Percentiles rank a stretch among this genome's conserved stretches.
phyloP scores from a whole-genome alignment of 176 grass and related monocot species.

The Carex myosuroides region DNA sequence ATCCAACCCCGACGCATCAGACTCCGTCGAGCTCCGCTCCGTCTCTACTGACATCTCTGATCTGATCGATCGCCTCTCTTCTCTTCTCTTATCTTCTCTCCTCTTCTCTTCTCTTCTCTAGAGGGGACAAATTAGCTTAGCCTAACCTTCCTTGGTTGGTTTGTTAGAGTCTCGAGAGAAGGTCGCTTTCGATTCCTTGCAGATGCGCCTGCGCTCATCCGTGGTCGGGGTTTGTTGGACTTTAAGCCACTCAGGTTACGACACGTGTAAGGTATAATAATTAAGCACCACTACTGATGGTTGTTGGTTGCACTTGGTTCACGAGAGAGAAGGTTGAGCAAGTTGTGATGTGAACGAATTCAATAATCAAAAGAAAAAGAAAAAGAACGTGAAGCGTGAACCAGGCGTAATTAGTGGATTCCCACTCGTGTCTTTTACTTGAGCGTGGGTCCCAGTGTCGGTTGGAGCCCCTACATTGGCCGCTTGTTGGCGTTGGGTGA shows the following conservation, averaged over 20 bases:
- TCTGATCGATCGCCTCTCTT: no score
- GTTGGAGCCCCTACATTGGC: conserved; percentile 38
- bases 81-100: no score
- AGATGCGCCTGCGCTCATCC: conserved; percentile 18
- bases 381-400: background rate
- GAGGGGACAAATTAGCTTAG: background rate
- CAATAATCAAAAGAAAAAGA: no score
- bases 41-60: conserved; percentile 59
- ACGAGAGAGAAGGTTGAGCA: no score
- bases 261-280: background rate
- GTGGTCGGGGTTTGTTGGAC: conserved; percentile 38
- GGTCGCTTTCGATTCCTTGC: conserved; percentile 30
- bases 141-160: background rate
- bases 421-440: conserved; percentile 21
- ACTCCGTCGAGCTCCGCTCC: conserved; percentile 76
- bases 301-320: background rate
- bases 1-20: conserved; percentile 55
- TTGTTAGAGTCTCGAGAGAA: background rate
- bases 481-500: background rate
- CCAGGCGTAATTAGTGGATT: background rate
- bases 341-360: no score
- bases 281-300: background rate
- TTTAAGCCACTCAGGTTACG: conserved; percentile 5
- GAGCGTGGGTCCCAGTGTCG: conserved; percentile 33
- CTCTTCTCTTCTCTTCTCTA: no score